A percentile compares a stretch with the other conserved stretches of the same genome.
Conservation (phyloP, 176 grass and related monocot genomes). For the Paspalum notatum region DNA sequence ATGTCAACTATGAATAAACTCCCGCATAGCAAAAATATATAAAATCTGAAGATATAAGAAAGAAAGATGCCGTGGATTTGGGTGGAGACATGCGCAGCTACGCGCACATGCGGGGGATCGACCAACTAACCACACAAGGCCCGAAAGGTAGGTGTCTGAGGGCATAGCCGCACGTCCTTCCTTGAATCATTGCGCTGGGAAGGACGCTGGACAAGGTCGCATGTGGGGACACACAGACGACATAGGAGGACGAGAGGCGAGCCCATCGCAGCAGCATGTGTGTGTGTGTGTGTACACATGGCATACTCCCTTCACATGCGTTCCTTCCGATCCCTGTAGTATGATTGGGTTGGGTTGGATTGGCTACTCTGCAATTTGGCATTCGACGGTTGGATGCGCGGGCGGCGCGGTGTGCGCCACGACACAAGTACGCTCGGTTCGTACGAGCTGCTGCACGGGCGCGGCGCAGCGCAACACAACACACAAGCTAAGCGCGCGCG, state of each 20-base stretch:
- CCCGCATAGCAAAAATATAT: too few relatives aligned
- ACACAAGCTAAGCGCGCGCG: too few relatives aligned
- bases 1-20: too few relatives aligned
- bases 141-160: slow-evolving; percentile 11
- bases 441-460: slow-evolving; percentile 28
- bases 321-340: neutral
- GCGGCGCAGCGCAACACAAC: neutral
- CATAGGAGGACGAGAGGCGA: too few relatives aligned
- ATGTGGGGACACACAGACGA: neutral
- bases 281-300: neutral
- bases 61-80: neutral
- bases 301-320: slow-evolving; percentile 22
- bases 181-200: slow-evolving; percentile 23
- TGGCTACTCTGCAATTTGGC: too few relatives aligned
- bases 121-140: slow-evolving; percentile 35
- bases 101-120: slow-evolving; percentile 21
- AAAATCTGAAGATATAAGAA: too few relatives aligned
- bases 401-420: neutral
- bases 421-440: slow-evolving; percentile 14
- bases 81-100: slow-evolving; percentile 16
- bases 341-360: slow-evolving; percentile 10
- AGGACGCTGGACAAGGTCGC: neutral
- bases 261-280: neutral
- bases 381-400: neutral
- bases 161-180: slow-evolving; percentile 38